A percentile compares a stretch with the other conserved stretches of the same genome.
Evolutionary conservation across 768 basidiomycete species (phyloP).

Genomic region (Pisolithus sp.): DNA sequence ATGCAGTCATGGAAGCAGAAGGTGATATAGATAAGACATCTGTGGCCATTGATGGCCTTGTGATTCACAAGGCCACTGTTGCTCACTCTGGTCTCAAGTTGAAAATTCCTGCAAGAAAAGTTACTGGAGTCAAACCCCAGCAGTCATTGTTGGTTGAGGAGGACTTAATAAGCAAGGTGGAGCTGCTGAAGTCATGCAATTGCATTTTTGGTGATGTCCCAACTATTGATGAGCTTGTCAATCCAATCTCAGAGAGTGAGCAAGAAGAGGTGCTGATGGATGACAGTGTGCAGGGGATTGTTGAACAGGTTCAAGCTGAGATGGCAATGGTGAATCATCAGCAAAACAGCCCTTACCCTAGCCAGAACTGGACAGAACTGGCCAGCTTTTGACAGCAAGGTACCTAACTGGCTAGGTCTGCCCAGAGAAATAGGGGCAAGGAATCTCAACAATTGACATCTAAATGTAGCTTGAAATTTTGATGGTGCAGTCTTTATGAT

Average conservation of each 20-base stretch:
- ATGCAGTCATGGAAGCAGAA: conserved; percentile 8
- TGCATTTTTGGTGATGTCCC: conserved; percentile 7
- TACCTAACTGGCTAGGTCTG: too few species aligned
- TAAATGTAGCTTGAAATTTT: too few species aligned
- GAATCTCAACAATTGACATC: too few species aligned
- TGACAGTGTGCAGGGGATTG: background rate
- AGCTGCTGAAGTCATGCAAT: conserved; percentile 8
- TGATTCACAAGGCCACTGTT: background rate
- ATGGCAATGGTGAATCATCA: background rate
- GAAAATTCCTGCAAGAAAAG: background rate
- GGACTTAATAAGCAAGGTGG: conserved; percentile 8
- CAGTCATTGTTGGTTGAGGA: background rate
- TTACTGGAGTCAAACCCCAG: background rate
- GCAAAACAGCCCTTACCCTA: too few species aligned
- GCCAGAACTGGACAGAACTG: too few species aligned
- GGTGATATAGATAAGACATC: background rate
- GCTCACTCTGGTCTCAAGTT: background rate
- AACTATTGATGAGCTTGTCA: conserved; percentile 11
- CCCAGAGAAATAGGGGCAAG: too few species aligned
- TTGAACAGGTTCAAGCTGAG: background rate
- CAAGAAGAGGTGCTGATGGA: background rate
- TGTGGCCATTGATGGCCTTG: background rate
- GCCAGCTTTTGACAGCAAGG: too few species aligned
- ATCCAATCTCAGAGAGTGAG: conserved; percentile 12
- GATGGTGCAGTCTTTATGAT: too few species aligned